Base-by-base conservation (phyloP, 1,139 yeast genomes). In the Pichia sp. region DNA sequence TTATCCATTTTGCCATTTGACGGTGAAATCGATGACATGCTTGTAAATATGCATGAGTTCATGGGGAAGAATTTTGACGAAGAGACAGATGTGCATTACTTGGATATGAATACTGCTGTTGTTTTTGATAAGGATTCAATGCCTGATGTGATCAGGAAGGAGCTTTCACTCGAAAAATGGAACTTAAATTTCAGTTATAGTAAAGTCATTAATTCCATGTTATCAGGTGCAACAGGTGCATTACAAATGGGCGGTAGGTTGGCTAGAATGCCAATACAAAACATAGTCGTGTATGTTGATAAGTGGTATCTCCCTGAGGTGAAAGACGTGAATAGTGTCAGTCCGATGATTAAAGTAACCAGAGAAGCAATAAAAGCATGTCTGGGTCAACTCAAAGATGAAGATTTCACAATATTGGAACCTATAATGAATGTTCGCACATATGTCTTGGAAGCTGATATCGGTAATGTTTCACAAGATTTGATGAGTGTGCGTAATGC, bases 401-500 rank as follows among this genome's bases (percentile, higher is more conserved):
- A 59, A 1, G 65, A 71, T 2, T 81, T 79, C 64, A 76, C 82
- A 1, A 69, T 90, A 1, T 74, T 92, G 67, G 98, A 93, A 69
- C 99, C 99, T 0, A 76, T 87, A 30, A 92, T 93, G 98, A 76
- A 79, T 45, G 85, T 90, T 5, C 75, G 75, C n/a, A 84, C 93
- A 0, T 79, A 78, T 52, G 86, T 85, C 1, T 77, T 78, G 53
- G 86, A 90, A 26, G 86, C 81, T 57, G 87, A 85, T 57, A 72
- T 93, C 62, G 99, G 99, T 19, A 78, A 77, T 47, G 95, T 93
- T 0, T 81, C 89, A 41, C 95, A 90, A 63, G 99, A 93, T 72
- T 75, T 77, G 67, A 84, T 80, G 58, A 86, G 82, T 63, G 85
- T 77, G 1, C 73, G 90, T 49, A 84, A 85, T 51, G 98, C 96